Base-by-base conservation (phyloP, 805 yeast genomes). In the Peterozyma toletana region DNA sequence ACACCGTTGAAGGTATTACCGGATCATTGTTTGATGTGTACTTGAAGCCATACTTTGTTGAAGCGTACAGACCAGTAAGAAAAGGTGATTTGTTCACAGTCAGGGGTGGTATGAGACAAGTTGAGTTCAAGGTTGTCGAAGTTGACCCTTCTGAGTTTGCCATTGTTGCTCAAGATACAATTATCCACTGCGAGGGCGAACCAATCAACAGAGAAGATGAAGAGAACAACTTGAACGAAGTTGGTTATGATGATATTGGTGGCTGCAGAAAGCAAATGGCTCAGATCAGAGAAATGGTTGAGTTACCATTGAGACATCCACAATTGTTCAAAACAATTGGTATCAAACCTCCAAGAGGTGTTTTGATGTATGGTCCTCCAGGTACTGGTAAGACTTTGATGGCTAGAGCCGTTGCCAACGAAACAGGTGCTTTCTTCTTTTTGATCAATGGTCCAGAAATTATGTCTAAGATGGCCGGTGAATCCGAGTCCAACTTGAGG, bases 381-480 rank as follows among this genome's bases (percentile, higher is more conserved):
- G 99, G 99, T 79, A 93, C 99, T 13, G 99, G 99, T 86, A 93
- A 93, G 70, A 93, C 99, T 30, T 75, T 93, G 54, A 89, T 93
- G 96, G 99, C 99, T 2, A 83, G 99, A 64, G 99, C 99, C n/a
- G 99, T 93, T 42, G 99, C 99, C 39, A 93, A 93, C 58, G 99
- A 93, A 68, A 93, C 99, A 18, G 99, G 99, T 60, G 99, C 99
- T 1, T 93, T 93, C 65, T 93, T 93, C 78, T 93, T 93, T 66
- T 77, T 93, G 57, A 93, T 93, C 66, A 93, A 93, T 63, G 99
- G 99, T 67, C 99, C 99, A 9, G 99, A 93, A 69, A 95, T 93
- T 60, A 93, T 93, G 99, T 90, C 98, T 44, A 93, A 93, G 71
- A 93, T 93, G 99, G 99, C 99, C 42, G 99, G 99, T 73, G 99